Evolutionary conservation across 2,329 filamentous ascomycete species (phyloP), one percentile per base, ranked within the genome.

Genomic region (Lasiodiplodia sp.): DNA sequence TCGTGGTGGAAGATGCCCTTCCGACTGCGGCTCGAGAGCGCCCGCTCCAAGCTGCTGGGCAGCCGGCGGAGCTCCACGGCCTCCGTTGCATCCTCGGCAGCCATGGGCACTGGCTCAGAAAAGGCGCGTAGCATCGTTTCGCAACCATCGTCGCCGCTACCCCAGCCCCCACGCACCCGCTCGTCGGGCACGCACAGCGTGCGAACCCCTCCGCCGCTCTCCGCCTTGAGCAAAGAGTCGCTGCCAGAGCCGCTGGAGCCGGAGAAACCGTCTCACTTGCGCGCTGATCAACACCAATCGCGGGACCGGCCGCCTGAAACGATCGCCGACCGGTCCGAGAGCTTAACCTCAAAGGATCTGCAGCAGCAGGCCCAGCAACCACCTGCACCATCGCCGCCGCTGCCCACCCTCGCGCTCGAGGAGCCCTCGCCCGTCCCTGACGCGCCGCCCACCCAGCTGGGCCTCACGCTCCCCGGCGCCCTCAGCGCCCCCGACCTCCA

Each of bases 391-490:
- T 28, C 74, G 60, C 60, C 63, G 69, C 68, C 70, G 58, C 69
- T 58, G 70, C 77, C 76, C 21, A 66, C 68, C 40, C 68, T 79
- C 68, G 76, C 73, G 4, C 70, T 80, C 66, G 74, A 80, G 71
- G 74, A 74, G 63, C 78, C 78, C 53, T 79, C 78, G 63, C 78
- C 78, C 56, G 69, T 76, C 63, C 72, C 73, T 34, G 68, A 73
- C 21, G 70, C 76, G 58, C 72, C 73, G 34, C 66, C 74, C n/a
- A 70, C 72, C 34, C 71, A 71, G 63, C 70, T 72, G 34, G 68
- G 72, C 60, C 68, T 71, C 57, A 37, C 21, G 12, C 12, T 49
- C 51, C 58, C 57, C 38, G 12, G 21, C 58, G 51, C 58, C 51
- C 37, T 34, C 34, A 31, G 51, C 57, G 58, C 37, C 25, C 51